Evolutionary conservation across 2,329 filamentous ascomycete species (phyloP), one percentile per base, ranked within the genome.

Genomic region (Zasmidium cellare): DNA sequence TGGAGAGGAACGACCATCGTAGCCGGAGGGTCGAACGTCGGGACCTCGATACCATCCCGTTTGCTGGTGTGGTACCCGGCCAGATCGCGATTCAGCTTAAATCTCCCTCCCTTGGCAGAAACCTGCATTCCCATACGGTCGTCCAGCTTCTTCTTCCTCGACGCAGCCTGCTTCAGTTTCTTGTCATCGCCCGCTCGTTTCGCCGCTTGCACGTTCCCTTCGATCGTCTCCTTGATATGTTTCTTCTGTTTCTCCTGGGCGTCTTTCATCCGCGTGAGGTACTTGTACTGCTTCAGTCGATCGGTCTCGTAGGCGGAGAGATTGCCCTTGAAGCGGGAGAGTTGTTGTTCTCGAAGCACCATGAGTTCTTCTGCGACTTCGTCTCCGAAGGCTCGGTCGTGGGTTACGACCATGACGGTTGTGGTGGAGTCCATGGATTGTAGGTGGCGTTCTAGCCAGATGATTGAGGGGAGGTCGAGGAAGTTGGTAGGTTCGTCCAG

Each of bases 401-500:
- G 91, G 0, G 91, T 94, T 2, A 94, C 90, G 1, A 94, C 78
- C 16, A 96, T 79, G 1, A 94, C 80, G 0, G 90, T 94, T 0
- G 80, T 83, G 1, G 80, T 75, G 0, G 72, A 72, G 19, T 85
- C 81, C 3, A 81, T 76, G 38, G 82, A 77, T 53, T 76, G 76
- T 9, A 96, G 82, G 68, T 92, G 87, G 12, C 82, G 82, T 69
- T 96, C 88, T 1, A 96, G 79, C 90, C 91, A 96, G 56, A 96
- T 84, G 57, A 96, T 92, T 1, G 89, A 90, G 0, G 92, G 81
- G 0, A 96, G 78, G 68, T 96, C 91, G 1, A 96, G 81, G 69
- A 91, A 96, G 69, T 96, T 96, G 31, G 91, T 96, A 0, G 91
- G 91, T 70, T 96, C 91, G 71, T 96, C 91, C 1, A 96, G 83